A percentile compares a stretch with the other conserved stretches of the same genome.
Conservation (phyloP, 1,284 basidiomycete genomes). For the Afroboletus lepidellus region DNA sequence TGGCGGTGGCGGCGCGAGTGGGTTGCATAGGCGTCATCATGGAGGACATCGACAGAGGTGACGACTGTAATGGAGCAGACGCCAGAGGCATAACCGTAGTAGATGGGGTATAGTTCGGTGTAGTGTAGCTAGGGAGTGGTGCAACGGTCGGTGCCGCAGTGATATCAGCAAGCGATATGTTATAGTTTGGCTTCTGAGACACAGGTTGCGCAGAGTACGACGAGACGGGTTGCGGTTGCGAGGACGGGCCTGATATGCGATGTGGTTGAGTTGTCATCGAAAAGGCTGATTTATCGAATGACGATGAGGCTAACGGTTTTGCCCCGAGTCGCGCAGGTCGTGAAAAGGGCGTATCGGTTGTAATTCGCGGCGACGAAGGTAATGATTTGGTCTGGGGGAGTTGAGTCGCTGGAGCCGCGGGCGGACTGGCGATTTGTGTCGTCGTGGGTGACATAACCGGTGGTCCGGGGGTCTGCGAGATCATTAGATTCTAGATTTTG, state of each 20-base stretch:
- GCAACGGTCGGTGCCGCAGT: constrained; percentile 17
- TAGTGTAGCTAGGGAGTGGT: constrained; percentile 11
- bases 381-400: constrained; percentile 38
- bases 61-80: constrained; percentile 38
- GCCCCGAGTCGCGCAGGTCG: constrained; percentile 42
- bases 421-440: constrained; percentile 14
- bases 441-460: constrained; percentile 10
- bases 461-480: constrained; percentile 19
- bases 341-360: constrained; percentile 25
- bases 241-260: constrained; percentile 19
- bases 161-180: constrained; percentile 40
- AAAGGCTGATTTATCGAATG: constrained; percentile 38
- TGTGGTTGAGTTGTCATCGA: constrained; percentile 23
- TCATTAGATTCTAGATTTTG: constrained; percentile 8
- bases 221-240: constrained; percentile 16
- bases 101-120: constrained; percentile 21
- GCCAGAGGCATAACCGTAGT: constrained; percentile 25
- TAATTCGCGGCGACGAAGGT: constrained; percentile 40
- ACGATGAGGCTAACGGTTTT: constrained; percentile 36
- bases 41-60: constrained; percentile 46
- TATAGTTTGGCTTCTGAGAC: constrained; percentile 52
- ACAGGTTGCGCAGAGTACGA: constrained; percentile 14
- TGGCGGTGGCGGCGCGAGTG: constrained; percentile 42
- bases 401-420: constrained; percentile 20
- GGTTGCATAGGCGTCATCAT: constrained; percentile 57